These are phyloP conservation scores for Chytriomyces hyalinus DNA, from an alignment of 192 early-diverging fungal genomes.

Conservation along the genomic window DNA sequence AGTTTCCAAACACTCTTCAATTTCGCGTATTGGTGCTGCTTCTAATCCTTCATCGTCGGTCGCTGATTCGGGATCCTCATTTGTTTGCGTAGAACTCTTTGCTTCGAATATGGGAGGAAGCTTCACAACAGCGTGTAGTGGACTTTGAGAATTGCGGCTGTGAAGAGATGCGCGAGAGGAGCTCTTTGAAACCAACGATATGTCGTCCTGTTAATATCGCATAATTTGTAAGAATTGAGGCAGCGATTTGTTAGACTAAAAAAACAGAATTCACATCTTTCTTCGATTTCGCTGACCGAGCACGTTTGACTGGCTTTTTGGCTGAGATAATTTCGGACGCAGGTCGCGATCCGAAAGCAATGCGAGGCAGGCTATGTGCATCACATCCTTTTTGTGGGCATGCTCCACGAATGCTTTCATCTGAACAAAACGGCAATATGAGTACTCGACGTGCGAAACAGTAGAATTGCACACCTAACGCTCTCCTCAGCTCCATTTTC, in stretches of 20 bases:
- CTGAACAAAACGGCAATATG: no score
- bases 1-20: background rate
- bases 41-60: background rate
- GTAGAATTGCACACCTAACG: background rate
- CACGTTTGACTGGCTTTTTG: background rate
- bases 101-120: constrained; percentile 15
- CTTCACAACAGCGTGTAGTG: no score
- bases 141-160: background rate
- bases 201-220: background rate
- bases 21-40: background rate
- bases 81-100: background rate
- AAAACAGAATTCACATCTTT: background rate
- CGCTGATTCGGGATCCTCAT: background rate
- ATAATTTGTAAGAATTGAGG: background rate
- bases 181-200: background rate
- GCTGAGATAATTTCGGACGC: constrained; percentile 9
- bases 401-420: no score
- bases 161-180: constrained; percentile 3
- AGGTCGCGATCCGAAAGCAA: constrained; percentile 27
- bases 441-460: no score
- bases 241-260: background rate
- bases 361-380: background rate
- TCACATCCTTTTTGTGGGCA: no score
- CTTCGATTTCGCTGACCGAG: constrained; percentile 9
- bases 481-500: constrained; percentile 19